Evolutionary conservation across 768 basidiomycete genomes (phyloP).

Genomic region (Auriculariales sp.): DNA sequence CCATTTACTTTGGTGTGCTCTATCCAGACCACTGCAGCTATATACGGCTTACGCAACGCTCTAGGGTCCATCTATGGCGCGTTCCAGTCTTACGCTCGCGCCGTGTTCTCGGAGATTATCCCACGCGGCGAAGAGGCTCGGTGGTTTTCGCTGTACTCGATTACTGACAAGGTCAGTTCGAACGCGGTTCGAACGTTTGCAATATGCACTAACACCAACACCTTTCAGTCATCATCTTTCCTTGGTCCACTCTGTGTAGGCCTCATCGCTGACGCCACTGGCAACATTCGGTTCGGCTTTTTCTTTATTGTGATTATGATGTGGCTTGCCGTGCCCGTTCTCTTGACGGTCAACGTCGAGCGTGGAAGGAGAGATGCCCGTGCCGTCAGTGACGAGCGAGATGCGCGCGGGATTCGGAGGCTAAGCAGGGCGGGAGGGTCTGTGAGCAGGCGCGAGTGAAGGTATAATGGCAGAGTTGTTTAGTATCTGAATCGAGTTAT

Average conservation of each 20-base stretch:
- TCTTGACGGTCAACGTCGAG: conserved; percentile 56
- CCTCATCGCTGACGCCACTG: conserved; percentile 73
- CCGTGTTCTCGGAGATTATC: conserved; percentile 75
- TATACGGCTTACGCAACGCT: not conserved
- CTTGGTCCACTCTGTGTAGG: conserved; percentile 84
- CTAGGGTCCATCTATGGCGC: conserved; percentile 68
- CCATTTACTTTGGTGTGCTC: conserved; percentile 63
- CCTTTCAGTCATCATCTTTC: conserved; percentile 69
- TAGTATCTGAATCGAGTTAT: too few relatives aligned
- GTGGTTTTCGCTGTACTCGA: conserved; percentile 73
- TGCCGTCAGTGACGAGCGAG: not conserved
- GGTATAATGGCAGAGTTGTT: too few relatives aligned
- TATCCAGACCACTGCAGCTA: not conserved
- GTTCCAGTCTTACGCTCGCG: conserved; percentile 81
- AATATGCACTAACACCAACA: conserved; percentile 10
- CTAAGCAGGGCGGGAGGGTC: too few relatives aligned
- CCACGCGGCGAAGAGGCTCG: conserved; percentile 81
- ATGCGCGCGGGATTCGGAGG: conserved; percentile 12
- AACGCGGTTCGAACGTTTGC: not conserved
- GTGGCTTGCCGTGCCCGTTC: conserved; percentile 63
- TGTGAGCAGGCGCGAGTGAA: too few relatives aligned
- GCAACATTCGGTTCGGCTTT: conserved; percentile 85
- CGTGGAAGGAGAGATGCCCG: conserved; percentile 40
- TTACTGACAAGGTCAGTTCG: conserved; percentile 65
- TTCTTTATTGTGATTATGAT: conserved; percentile 78